Conservation (phyloP, 805 yeast genomes). For the Scheffersomyces coipomensis region DNA sequence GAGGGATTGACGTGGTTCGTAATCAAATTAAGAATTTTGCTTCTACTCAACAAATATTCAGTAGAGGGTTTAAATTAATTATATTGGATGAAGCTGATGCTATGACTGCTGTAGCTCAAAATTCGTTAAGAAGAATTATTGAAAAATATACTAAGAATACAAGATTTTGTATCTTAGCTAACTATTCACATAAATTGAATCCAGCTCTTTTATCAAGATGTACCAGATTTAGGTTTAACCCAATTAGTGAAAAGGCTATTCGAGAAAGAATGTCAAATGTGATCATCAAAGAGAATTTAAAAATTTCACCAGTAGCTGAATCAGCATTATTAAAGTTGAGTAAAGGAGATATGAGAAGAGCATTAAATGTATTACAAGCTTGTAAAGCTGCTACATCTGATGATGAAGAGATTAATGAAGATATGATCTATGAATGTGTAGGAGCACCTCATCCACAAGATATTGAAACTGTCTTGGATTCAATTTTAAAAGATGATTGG, state of each 20-base stretch:
- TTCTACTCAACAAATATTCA: conserved; percentile 89
- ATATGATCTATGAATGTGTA: conserved; percentile 87
- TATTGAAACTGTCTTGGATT: conserved; percentile 68
- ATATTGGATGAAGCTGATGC: conserved; percentile 96
- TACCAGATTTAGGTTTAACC: conserved; percentile 90
- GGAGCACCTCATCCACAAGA: conserved; percentile 95
- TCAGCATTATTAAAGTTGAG: conserved; percentile 66
- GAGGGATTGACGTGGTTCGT: conserved; percentile 98
- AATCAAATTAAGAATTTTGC: conserved; percentile 97
- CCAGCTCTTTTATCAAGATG: conserved; percentile 95
- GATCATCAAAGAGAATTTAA: conserved; percentile 62
- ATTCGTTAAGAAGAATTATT: conserved; percentile 78
- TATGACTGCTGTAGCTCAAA: conserved; percentile 86
- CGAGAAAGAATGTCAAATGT: conserved; percentile 67
- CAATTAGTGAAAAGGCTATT: conserved; percentile 68
- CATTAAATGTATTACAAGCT: conserved; percentile 90
- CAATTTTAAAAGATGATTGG: conserved; percentile 88
- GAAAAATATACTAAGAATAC: conserved; percentile 93
- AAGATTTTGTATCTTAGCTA: conserved; percentile 93
- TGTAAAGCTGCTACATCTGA: conserved; percentile 69
- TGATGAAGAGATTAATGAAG: conserved; percentile 58
- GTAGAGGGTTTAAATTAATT: conserved; percentile 80
- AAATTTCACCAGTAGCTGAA: conserved; percentile 57
- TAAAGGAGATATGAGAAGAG: conserved; percentile 96
- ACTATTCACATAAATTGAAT: conserved; percentile 91